Conservation (phyloP, 2,329 filamentous ascomycete species). For the Westerdykella sp. region DNA sequence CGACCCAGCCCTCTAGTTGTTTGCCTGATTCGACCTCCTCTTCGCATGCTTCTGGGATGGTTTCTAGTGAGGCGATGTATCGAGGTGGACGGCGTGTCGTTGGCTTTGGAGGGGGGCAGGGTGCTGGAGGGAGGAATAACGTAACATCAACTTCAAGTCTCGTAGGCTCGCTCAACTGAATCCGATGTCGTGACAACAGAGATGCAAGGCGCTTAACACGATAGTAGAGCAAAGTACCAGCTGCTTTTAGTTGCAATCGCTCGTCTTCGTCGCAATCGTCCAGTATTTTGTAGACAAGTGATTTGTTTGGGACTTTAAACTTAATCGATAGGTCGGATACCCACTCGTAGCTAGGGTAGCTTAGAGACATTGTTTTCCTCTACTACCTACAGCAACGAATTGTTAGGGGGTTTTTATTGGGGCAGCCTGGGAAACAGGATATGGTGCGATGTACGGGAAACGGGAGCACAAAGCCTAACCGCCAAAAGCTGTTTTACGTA, state of each 20-base stretch:
- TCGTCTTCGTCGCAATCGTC: neutral
- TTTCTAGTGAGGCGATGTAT: too few relatives aligned
- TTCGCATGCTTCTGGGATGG: too few relatives aligned
- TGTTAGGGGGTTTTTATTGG: neutral
- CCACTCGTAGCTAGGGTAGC: constrained; percentile 3
- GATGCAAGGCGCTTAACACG: constrained; percentile 1
- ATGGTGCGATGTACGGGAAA: too few relatives aligned
- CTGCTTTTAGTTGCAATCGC: neutral
- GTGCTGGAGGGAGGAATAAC: constrained; percentile 1
- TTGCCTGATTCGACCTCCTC: too few relatives aligned
- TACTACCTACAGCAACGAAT: neutral
- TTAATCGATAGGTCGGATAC: constrained; percentile 1
- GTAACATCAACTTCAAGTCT: neutral
- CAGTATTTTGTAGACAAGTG: constrained; percentile 1
- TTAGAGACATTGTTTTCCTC: neutral
- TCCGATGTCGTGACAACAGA: constrained; percentile 1
- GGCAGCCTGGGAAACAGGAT: too few relatives aligned
- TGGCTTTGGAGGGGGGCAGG: constrained; percentile 4
- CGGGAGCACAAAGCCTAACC: too few relatives aligned
- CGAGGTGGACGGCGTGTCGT: too few relatives aligned
- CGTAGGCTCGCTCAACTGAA: neutral
- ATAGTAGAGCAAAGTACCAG: neutral
- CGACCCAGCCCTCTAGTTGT: too few relatives aligned
- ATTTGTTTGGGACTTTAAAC: constrained; percentile 2
- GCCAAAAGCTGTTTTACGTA: too few relatives aligned